phyloP scores from a whole-genome alignment of 495 filamentous ascomycete genomes.

The Paragyromitra xinjiangensis region DNA sequence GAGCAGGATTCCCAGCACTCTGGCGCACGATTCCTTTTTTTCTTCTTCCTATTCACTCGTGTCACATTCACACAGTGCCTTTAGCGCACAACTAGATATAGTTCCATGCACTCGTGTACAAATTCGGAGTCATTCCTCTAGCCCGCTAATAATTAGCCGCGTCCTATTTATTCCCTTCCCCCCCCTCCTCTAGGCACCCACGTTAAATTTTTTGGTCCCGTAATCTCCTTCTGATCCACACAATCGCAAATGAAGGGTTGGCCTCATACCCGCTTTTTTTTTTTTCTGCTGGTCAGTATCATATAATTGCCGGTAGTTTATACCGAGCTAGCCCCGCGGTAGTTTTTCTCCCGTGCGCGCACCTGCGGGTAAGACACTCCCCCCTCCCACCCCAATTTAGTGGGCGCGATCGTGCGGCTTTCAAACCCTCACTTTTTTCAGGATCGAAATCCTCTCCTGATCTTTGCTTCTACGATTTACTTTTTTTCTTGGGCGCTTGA shows the following conservation, averaged over 20 bases:
- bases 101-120: slow-evolving; percentile 35
- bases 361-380: slow-evolving; percentile 36
- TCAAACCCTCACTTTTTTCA: slow-evolving; percentile 2
- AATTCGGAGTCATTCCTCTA: slow-evolving; percentile 36
- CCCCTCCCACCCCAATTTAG: slow-evolving; percentile 6
- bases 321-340: slow-evolving; percentile 26
- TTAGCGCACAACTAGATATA: slow-evolving; percentile 21
- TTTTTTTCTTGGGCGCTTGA: slow-evolving; percentile 46
- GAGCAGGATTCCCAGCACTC: not conserved
- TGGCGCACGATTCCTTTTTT: too few relatives aligned
- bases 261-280: not conserved
- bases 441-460: slow-evolving; percentile 43
- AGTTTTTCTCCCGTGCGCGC: slow-evolving; percentile 26
- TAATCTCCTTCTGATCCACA: slow-evolving; percentile 50
- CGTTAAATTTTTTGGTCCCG: slow-evolving; percentile 20
- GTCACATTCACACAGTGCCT: not conserved
- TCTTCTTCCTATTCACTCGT: slow-evolving; percentile 3
- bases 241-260: slow-evolving; percentile 35
- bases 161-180: slow-evolving; percentile 27
- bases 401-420: slow-evolving; percentile 24
- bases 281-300: not conserved
- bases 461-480: slow-evolving; percentile 15
- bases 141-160: slow-evolving; percentile 45
- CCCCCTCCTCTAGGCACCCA: slow-evolving; percentile 36
- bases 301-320: slow-evolving; percentile 37